Base-by-base conservation (phyloP, 768 basidiomycete genomes). In the Rhodotorula kratochvilovae region DNA sequence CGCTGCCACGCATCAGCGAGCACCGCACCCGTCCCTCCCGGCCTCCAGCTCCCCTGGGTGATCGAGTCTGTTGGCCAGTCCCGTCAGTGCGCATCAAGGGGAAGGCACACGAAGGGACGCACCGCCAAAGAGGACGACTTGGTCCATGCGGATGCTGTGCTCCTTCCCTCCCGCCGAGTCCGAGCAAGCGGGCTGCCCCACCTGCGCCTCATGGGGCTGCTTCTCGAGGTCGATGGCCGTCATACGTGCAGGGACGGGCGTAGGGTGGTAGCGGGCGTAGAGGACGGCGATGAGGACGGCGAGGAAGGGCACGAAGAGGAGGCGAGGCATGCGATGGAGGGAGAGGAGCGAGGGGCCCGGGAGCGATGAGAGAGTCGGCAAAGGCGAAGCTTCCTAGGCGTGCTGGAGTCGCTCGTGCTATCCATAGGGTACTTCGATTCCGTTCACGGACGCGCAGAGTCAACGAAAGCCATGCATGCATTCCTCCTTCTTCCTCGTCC, bases 1-100 rank as follows among this genome's bases (percentile, higher is more conserved):
- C 74, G n/a, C 62, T 75, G 74, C 31, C 67, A 75, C n/a, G 36
- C 50, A 42, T 72, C 64, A 12, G 68, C 66, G 36, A 75, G 54
- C 16, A 42, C 50, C 0, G 74, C 66, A 2, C 74, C 70, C 13
- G 63, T 56, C 35, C 74, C 74, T 13, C 66, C 68, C 1, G 61
- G 46, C 21, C 62, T 48, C 74, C 74, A 75, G 2, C 57, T 19
- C 0, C 67, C 67, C 55, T 75, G 74, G 11, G 74, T 75, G 51
- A 75, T 75, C 35, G 74, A 75, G 53, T 75, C 74, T 75, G 61
- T 11, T 51, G 5, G 2, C 35, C 36, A 0, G 13, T 27, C 15
- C 23, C 10, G 46, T 53, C 56, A 58, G 39, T 13, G 8, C 10
- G 5, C 59, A 10, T 1, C 27, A 13, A 5, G 1, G 0, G 5